Evolutionary conservation across 148 eudicot species (phyloP).

Genomic region (Pouteria glomerata): DNA sequence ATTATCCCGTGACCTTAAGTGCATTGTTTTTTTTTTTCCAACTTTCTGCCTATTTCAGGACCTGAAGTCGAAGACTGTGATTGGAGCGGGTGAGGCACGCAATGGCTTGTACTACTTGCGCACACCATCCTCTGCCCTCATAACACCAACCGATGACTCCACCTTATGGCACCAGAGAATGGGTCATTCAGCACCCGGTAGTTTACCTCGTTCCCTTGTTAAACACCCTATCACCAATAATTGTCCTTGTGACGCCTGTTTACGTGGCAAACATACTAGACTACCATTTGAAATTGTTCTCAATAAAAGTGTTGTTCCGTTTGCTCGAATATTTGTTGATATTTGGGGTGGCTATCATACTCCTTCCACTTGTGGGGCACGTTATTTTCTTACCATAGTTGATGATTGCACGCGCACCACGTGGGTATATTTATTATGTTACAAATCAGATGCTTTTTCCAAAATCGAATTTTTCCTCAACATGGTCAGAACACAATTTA

Average conservation of each 20-base stretch:
- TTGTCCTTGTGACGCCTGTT: background rate
- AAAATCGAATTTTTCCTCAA: background rate
- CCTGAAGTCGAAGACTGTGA: background rate
- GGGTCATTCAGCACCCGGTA: background rate
- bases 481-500: background rate
- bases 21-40: background rate
- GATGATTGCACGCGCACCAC: conserved; percentile 1
- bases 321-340: background rate
- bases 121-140: background rate
- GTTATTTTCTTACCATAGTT: background rate
- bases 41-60: background rate
- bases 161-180: background rate
- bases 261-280: background rate
- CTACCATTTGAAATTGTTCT: background rate
- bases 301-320: background rate
- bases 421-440: background rate
- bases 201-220: background rate
- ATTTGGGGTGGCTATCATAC: background rate
- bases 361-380: no score
- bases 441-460: no score
- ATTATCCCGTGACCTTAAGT: no score
- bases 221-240: background rate
- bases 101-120: no score
- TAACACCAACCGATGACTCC: background rate
- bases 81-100: no score